Percentiles rank a stretch among this genome's conserved stretches.
Evolutionary conservation across 2,329 filamentous ascomycete species (phyloP).

Genomic region (Aspergillus transmontanensis): DNA sequence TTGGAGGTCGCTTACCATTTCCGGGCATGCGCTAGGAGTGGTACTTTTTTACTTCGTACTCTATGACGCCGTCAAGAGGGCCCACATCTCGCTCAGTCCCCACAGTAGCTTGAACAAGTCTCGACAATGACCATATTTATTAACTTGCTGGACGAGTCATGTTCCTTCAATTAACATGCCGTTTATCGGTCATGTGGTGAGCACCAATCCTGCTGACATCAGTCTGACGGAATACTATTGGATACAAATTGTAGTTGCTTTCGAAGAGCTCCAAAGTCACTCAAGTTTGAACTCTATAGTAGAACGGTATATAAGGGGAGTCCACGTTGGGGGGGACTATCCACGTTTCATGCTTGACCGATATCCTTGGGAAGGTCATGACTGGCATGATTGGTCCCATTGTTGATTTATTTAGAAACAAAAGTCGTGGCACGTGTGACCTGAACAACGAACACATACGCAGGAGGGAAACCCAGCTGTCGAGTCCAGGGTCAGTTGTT

Average conservation of each 20-base stretch:
- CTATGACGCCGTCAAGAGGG: neutral
- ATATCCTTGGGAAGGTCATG: neutral
- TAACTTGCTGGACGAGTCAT: neutral
- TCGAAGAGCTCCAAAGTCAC: neutral
- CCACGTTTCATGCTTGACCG: neutral
- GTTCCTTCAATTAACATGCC: neutral
- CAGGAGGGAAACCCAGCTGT: neutral
- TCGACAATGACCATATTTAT: too few species aligned
- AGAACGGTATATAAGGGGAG: neutral
- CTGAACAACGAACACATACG: neutral
- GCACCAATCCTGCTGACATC: slow-evolving; percentile 4
- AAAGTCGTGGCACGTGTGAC: slow-evolving; percentile 1
- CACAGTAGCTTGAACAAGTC: neutral
- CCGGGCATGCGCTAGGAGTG: neutral
- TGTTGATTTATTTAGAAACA: neutral
- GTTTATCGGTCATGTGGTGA: neutral
- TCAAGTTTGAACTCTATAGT: neutral
- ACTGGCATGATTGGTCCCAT: neutral
- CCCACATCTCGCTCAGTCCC: neutral
- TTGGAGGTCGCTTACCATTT: neutral
- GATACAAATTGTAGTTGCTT: neutral
- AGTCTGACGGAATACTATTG: slow-evolving; percentile 2
- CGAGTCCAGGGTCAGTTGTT: neutral
- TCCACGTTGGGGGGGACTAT: neutral
- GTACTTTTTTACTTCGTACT: neutral